phyloP scores from a whole-genome alignment of 2,329 filamentous ascomycete species.

The Fusarium dlaminii region DNA sequence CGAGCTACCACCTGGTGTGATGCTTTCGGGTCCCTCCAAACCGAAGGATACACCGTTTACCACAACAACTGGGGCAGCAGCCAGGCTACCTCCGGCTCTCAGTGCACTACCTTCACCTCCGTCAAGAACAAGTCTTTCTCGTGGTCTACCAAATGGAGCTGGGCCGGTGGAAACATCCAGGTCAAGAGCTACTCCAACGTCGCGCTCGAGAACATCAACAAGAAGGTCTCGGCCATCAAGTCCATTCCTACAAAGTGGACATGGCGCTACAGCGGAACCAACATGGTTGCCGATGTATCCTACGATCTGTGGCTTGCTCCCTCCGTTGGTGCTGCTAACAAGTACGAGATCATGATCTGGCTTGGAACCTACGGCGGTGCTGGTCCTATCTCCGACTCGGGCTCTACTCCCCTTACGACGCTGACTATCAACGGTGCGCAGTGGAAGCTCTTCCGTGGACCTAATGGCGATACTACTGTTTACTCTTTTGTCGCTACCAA shows the following conservation, averaged over 20 bases:
- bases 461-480: slow-evolving; percentile 67
- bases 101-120: slow-evolving; percentile 54
- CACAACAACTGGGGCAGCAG: slow-evolving; percentile 62
- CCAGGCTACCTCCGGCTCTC: slow-evolving; percentile 49
- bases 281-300: slow-evolving; percentile 63
- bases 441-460: slow-evolving; percentile 70
- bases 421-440: slow-evolving; percentile 60
- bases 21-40: slow-evolving; percentile 49
- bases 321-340: slow-evolving; percentile 52
- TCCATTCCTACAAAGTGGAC: slow-evolving; percentile 50
- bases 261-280: slow-evolving; percentile 45
- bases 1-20: slow-evolving; percentile 51
- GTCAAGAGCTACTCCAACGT: slow-evolving; percentile 59
- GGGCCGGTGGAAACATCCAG: slow-evolving; percentile 49
- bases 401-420: slow-evolving; percentile 45
- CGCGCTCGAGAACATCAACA: slow-evolving; percentile 49
- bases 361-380: slow-evolving; percentile 66
- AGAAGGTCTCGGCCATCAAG: slow-evolving; percentile 48
- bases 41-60: slow-evolving; percentile 59
- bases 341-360: slow-evolving; percentile 76
- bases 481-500: slow-evolving; percentile 61
- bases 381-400: slow-evolving; percentile 57
- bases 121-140: slow-evolving; percentile 47
- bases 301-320: slow-evolving; percentile 69
- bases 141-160: slow-evolving; percentile 55